Base-by-base conservation (phyloP, 1,139 yeast genomes). In the Yamadazyma kanchanaburiensis region DNA sequence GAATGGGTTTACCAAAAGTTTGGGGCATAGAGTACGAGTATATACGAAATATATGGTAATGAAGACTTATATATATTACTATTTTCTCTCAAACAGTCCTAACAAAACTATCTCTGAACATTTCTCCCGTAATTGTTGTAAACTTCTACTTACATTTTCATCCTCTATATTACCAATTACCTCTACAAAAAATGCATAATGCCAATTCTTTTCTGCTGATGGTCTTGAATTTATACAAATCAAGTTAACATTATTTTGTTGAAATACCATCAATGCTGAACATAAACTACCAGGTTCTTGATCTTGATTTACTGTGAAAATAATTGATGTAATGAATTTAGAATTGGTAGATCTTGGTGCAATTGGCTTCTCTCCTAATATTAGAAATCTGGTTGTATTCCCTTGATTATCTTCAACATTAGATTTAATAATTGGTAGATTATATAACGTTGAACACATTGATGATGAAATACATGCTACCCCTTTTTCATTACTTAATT, bases 1-100 rank as follows among this genome's bases (percentile, higher is more conserved):
- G 95, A 87, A 35, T 94, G 99, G 97, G 80, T 79, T 30, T 76
- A 80, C 54, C 94, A 87, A 48, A 82, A 85, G 66, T 77, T 83
- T 58, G 95, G 95, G 7, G 34, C 31, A 11, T 16, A 25, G 11
- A n/a, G n/a, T 17, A 21, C 12, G n/a, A 8, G 11, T 8, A 10
- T 7, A 10, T 21, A 11, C 23, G n/a, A 8, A 11, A 9, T 17
- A 53, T 50, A 26, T 47, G 35, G 37, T 24, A 24, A 21, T 21
- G 22, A 21, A 21, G 8, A 21, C 13, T 7, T 6, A 7, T 11
- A 12, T 6, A 22, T 21, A 12, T 22, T 12, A 12, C 12, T 12
- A 22, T 12, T 22, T 15, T 33, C 70, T 45, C 32, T 52, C 45
- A 34, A 64, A 66, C 14, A 56, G 47, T 6, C 74, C 74, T 31